A percentile compares a stretch with the other conserved stretches of the same genome.
phyloP scores from a whole-genome alignment of 2,329 filamentous ascomycete species.

The Periconia digitata region DNA sequence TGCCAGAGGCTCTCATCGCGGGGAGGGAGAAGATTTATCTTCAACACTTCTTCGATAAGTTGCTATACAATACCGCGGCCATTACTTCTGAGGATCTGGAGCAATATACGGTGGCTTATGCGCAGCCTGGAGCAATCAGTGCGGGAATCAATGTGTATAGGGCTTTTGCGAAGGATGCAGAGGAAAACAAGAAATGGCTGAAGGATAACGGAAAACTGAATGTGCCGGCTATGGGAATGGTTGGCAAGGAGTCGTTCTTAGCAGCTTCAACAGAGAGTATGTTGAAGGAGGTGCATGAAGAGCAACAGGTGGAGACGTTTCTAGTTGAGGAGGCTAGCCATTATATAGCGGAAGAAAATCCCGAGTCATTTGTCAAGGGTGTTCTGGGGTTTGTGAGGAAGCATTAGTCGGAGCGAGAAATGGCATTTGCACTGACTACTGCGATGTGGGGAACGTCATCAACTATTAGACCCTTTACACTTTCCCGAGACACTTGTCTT shows the following conservation, averaged over 20 bases:
- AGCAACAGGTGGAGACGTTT: conserved; percentile 11
- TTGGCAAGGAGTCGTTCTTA: conserved; percentile 23
- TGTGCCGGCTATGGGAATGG: conserved; percentile 28
- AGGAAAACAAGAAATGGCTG: conserved; percentile 24
- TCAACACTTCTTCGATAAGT: conserved; percentile 48
- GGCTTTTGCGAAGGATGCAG: conserved; percentile 36
- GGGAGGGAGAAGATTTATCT: conserved; percentile 47
- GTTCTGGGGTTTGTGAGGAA: conserved; percentile 21
- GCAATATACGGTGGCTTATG: conserved; percentile 34
- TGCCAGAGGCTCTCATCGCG: conserved; percentile 43
- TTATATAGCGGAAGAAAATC: conserved; percentile 29
- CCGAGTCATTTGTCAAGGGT: conserved; percentile 17
- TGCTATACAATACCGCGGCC: conserved; percentile 39
- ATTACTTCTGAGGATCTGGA: conserved; percentile 43
- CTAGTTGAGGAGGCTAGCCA: conserved; percentile 23
- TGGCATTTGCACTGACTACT: too few relatives aligned
- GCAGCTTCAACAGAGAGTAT: conserved; percentile 20
- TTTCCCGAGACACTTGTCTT: too few relatives aligned
- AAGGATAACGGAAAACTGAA: conserved; percentile 23
- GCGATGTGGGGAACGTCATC: too few relatives aligned
- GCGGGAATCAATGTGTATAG: conserved; percentile 36
- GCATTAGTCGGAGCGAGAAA: not conserved
- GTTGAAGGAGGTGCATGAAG: conserved; percentile 21
- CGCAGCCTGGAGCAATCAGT: conserved; percentile 36
- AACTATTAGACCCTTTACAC: too few relatives aligned